Percentiles rank a stretch among this genome's conserved stretches.
These are phyloP conservation scores for Boletus mariae DNA, from an alignment of 1,284 basidiomycete species.

Conservation along the genomic window DNA sequence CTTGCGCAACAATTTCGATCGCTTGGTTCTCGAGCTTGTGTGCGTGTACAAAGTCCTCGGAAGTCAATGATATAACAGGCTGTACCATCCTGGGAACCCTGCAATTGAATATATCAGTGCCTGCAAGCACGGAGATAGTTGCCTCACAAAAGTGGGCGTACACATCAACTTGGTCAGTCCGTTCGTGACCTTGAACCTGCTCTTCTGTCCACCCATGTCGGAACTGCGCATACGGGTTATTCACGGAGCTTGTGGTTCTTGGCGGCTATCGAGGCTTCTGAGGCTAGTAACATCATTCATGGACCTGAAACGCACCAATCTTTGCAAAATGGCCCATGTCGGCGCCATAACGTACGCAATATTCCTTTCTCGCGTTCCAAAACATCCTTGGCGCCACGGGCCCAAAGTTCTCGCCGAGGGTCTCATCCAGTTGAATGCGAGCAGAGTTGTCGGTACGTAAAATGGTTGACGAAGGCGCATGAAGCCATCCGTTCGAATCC, in stretches of 20 bases:
- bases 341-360: slow-evolving; percentile 73
- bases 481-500: slow-evolving; percentile 41
- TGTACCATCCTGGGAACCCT: no score
- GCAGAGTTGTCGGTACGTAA: slow-evolving; percentile 52
- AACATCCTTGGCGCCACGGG: slow-evolving; percentile 75
- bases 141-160: no score
- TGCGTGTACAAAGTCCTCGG: no score
- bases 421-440: slow-evolving; percentile 26
- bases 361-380: slow-evolving; percentile 75
- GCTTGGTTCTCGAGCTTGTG: no score
- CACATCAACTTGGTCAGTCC: no score
- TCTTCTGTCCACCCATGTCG: slow-evolving; percentile 66
- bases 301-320: slow-evolving; percentile 52
- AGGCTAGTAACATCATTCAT: background rate
- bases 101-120: background rate
- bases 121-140: background rate
- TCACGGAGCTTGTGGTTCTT: slow-evolving; percentile 81
- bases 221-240: slow-evolving; percentile 87
- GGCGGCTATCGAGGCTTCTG: slow-evolving; percentile 46
- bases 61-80: no score
- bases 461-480: slow-evolving; percentile 58
- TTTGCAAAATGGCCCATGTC: slow-evolving; percentile 67
- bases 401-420: slow-evolving; percentile 49
- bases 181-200: no score
- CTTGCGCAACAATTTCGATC: no score